Base-by-base conservation (phyloP, 495 filamentous ascomycete species). In the Penicillium egyptiacum region DNA sequence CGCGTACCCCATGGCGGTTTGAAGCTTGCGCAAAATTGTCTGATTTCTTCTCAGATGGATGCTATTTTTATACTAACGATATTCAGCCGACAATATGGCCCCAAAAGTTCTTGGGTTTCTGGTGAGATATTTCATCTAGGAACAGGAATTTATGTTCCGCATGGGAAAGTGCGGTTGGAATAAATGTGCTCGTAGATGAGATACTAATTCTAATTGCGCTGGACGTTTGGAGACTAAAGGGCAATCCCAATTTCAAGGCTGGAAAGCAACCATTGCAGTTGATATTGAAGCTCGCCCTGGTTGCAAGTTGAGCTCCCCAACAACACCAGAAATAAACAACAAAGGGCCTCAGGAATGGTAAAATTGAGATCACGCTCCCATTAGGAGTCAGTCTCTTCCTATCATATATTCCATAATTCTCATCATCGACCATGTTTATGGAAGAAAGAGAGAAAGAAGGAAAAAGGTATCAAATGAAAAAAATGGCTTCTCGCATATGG, bases 331-430 rank as follows among this genome's bases (percentile, higher is more conserved):
- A 54, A 62, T 26, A 47, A 55, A 44, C 59, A 63, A 35, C 50
- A 55, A 56, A 57, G 64, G 73, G 74, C 65, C 65, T 76, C 74
- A 76, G 74, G 68, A 66, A 76, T 76, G 76, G 75, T 74, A 69
- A 67, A 50, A 64, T 70, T 68, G 56, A 83, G 79, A 82, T 83
- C 81, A 83, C 69, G 43, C 66, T 70, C 79, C 72, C 70, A 70
- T 44, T 56, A 57, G 69, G 69, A 72, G 70, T 84, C 81, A 84
- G 78, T 75, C 81, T 84, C 81, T 84, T 84, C 81, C 81, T 84
- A 83, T 84, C 76, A 79, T 78, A 70, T 65, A 56, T 64, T 71
- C 74, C 72, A 75, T 75, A 71, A 55, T 68, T 49, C 74, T 84
- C 81, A 82, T 84, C 81, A 82, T 70, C 59, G 75, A 78, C 81